Evolutionary conservation across 2,329 filamentous ascomycete genomes (phyloP).

Genomic region (Colletotrichum sp.): DNA sequence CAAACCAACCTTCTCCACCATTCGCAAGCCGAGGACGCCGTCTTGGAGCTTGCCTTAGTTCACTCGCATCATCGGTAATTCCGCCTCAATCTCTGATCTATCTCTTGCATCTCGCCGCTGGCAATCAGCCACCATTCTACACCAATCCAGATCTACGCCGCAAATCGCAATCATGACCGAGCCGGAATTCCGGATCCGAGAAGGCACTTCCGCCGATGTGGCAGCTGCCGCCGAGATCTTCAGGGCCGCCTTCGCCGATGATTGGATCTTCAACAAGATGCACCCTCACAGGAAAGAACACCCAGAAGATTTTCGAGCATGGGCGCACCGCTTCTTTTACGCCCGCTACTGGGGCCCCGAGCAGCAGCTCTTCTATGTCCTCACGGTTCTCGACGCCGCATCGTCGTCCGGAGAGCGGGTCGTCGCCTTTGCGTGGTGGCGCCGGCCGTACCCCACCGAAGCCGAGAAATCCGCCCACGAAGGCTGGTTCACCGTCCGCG

Average conservation of each 20-base stretch:
- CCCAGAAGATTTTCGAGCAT: constrained; percentile 23
- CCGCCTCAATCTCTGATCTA: neutral
- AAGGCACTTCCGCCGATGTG: constrained; percentile 35
- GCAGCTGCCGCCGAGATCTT: constrained; percentile 29
- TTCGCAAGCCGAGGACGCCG: neutral
- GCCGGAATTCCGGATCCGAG: constrained; percentile 31
- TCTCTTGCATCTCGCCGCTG: neutral
- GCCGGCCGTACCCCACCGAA: constrained; percentile 24
- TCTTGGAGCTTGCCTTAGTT: neutral
- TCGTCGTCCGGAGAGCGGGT: constrained; percentile 17
- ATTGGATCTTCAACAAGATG: constrained; percentile 34
- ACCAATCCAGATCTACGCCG: neutral
- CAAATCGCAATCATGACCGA: constrained; percentile 2
- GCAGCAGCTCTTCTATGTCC: constrained; percentile 30
- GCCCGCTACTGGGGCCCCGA: constrained; percentile 37
- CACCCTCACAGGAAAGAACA: constrained; percentile 31
- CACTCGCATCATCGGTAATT: neutral
- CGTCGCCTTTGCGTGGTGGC: constrained; percentile 40
- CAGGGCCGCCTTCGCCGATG: constrained; percentile 31
- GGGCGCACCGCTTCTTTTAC: constrained; percentile 31
- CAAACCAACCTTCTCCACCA: neutral
- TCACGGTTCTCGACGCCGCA: constrained; percentile 26
- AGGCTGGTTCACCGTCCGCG: constrained; percentile 13
- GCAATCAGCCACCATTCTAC: neutral
- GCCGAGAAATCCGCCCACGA: constrained; percentile 12